Percentiles rank a stretch among this genome's conserved stretches.
These are phyloP conservation scores for Beauveria medogensis DNA, from an alignment of 2,329 filamentous ascomycete species.

Conservation along the genomic window DNA sequence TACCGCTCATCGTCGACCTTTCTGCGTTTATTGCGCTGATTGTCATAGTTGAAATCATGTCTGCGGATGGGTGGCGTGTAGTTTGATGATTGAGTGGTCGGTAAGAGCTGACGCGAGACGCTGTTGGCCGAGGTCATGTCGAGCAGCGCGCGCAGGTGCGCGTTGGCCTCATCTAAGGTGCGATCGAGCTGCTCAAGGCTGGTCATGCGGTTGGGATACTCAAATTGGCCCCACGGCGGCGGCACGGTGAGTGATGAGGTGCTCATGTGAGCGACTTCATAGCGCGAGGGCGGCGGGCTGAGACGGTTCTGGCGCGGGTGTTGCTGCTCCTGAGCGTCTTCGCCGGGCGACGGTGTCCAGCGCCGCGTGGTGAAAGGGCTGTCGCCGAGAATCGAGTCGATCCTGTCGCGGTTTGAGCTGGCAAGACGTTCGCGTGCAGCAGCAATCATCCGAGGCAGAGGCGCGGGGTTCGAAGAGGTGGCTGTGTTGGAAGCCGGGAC, in stretches of 20 bases:
- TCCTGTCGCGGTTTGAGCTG: neutral
- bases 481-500: neutral
- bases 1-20: conserved; percentile 60
- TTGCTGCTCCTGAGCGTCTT: neutral
- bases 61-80: conserved; percentile 27
- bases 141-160: conserved; percentile 35
- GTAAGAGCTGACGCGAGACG: conserved; percentile 21
- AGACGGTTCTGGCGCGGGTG: neutral
- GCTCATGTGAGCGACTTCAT: neutral
- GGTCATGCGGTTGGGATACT: conserved; percentile 10
- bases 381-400: conserved; percentile 3
- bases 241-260: neutral
- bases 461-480: neutral
- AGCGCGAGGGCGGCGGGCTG: neutral
- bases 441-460: neutral
- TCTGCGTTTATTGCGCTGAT: conserved; percentile 54
- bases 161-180: conserved; percentile 34
- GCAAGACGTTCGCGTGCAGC: neutral
- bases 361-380: conserved; percentile 9
- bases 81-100: conserved; percentile 16
- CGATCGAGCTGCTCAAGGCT: conserved; percentile 31
- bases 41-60: conserved; percentile 36
- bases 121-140: conserved; percentile 28
- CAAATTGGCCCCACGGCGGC: neutral
- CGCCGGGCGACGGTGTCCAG: neutral